These are phyloP conservation scores for Conoideocrella luteorostrata DNA, from an alignment of 2,329 filamentous ascomycete species.

Conservation along the genomic window DNA sequence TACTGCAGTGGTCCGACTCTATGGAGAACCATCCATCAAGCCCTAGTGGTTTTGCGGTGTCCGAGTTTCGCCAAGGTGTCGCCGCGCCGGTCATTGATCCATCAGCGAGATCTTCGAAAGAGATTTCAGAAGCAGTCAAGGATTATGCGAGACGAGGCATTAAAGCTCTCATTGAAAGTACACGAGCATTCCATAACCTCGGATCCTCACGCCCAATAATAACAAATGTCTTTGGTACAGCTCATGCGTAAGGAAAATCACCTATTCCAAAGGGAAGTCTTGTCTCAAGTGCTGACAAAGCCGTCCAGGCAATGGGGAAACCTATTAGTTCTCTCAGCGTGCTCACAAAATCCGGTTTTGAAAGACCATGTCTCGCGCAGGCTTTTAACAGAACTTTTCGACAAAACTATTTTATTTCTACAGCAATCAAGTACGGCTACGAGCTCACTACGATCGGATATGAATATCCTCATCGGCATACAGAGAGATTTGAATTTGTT, in stretches of 20 bases:
- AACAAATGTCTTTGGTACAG: conserved; percentile 94
- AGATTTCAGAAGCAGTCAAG: conserved; percentile 41
- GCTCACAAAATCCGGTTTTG: conserved; percentile 62
- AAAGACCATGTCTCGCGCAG: conserved; percentile 48
- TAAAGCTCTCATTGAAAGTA: conserved; percentile 74
- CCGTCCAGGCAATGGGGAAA: conserved; percentile 85
- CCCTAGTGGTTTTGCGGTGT: conserved; percentile 24
- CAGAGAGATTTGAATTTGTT: conserved; percentile 38
- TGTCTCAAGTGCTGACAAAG: conserved; percentile 10
- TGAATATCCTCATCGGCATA: conserved; percentile 61
- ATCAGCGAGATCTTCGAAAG: conserved; percentile 27
- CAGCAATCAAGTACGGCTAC: conserved; percentile 62
- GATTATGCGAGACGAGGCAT: conserved; percentile 57
- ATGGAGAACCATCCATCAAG: conserved; percentile 27
- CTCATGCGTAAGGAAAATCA: conserved; percentile 96
- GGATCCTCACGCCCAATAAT: conserved; percentile 66
- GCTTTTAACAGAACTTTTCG: conserved; percentile 56
- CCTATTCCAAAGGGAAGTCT: no score
- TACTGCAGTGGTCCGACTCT: conserved; percentile 43
- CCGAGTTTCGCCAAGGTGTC: conserved; percentile 30
- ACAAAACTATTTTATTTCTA: conserved; percentile 72
- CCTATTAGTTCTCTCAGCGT: conserved; percentile 80
- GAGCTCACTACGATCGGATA: conserved; percentile 67
- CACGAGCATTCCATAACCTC: conserved; percentile 67
- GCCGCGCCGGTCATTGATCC: conserved; percentile 31